These are phyloP conservation scores for Macrophomina pseudophaseolina DNA, from an alignment of 2,329 filamentous ascomycete genomes.

Conservation along the genomic window DNA sequence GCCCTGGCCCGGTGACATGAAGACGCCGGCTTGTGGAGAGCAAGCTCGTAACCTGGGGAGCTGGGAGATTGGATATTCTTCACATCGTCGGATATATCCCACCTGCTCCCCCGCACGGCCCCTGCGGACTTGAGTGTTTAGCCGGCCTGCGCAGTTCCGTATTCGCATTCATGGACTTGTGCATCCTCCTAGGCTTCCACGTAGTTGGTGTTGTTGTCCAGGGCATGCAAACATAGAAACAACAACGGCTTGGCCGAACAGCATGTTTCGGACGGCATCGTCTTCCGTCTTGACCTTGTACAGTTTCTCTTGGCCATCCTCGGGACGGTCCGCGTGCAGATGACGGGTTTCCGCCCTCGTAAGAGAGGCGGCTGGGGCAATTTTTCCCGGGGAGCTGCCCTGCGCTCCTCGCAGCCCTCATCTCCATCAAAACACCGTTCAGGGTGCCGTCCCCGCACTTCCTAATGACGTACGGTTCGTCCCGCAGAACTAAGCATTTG, in stretches of 20 bases:
- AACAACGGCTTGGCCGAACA: background rate
- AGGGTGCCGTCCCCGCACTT: conserved; percentile 1
- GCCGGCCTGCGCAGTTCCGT: background rate
- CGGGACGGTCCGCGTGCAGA: conserved; percentile 15
- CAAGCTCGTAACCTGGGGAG: background rate
- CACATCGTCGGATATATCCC: background rate
- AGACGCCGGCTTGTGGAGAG: background rate
- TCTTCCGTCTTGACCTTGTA: conserved; percentile 18
- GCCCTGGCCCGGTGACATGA: background rate
- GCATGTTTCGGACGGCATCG: background rate
- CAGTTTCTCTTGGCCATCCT: background rate
- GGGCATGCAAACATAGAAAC: background rate
- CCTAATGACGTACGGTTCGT: conserved; percentile 14
- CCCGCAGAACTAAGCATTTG: background rate
- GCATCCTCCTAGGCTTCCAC: background rate
- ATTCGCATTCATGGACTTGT: background rate
- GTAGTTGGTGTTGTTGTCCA: background rate
- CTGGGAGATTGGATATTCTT: conserved; percentile 4
- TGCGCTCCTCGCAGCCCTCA: background rate
- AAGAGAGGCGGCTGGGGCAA: background rate
- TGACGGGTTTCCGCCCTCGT: background rate
- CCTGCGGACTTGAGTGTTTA: background rate
- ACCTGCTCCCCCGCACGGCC: background rate
- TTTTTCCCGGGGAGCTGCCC: background rate
- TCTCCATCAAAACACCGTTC: background rate